phyloP scores from a whole-genome alignment of 208 protist species.

The Leishmania tarentolae region DNA sequence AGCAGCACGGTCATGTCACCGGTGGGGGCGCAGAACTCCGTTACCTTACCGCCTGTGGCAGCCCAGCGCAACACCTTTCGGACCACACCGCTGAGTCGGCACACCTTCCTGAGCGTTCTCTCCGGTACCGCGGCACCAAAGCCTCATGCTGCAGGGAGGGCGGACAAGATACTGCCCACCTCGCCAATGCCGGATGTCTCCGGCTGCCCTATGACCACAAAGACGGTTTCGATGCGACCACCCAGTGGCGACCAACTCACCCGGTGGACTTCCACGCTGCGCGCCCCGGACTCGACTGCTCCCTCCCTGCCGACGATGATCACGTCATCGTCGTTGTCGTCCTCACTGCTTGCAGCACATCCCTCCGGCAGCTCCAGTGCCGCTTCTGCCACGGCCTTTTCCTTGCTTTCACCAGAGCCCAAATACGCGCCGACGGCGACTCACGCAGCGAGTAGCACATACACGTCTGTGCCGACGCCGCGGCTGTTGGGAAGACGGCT shows the following conservation, averaged over 20 bases:
- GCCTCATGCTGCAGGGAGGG: background rate
- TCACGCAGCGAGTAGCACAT: background rate
- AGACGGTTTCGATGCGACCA: background rate
- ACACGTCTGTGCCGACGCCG: background rate
- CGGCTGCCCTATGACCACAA: background rate
- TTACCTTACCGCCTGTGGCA: background rate
- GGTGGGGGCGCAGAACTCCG: background rate
- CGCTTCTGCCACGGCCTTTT: background rate
- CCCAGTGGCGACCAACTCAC: background rate
- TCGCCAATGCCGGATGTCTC: no score
- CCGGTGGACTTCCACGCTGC: background rate
- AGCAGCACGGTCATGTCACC: background rate
- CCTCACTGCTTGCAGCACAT: background rate
- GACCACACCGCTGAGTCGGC: constrained; percentile 2
- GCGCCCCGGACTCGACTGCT: background rate
- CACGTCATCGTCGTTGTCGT: background rate
- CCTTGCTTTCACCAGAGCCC: background rate
- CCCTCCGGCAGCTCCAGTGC: background rate
- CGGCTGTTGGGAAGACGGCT: no score
- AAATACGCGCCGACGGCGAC: background rate
- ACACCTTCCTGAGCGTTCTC: constrained; percentile 14
- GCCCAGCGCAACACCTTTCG: background rate
- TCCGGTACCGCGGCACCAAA: background rate
- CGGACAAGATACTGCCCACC: background rate
- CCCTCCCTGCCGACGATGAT: background rate